Evolutionary conservation across 768 basidiomycete genomes (phyloP), one percentile per base, ranked within the genome.

Genomic region (Amanita rubescens): DNA sequence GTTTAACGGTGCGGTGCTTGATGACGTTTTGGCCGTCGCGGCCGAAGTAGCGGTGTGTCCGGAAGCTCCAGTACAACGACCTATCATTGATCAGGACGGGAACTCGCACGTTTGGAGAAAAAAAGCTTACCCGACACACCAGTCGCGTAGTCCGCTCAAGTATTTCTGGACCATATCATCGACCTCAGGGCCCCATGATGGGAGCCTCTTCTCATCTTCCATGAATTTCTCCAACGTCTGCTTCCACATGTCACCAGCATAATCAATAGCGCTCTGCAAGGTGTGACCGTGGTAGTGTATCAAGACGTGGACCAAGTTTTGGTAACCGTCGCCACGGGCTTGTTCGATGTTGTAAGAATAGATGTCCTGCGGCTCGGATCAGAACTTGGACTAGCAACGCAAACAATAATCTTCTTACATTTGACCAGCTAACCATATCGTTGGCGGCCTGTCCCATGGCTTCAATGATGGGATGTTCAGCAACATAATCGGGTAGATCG

Each of bases 351-450:
- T 86, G 66, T 84, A 89, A 1, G 85, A 88, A 62, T 84, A 83
- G 33, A 87, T 82, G 57, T 87, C 86, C 85, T 86, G 54, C 3
- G 27, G 33, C 33, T 42, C 45, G 17, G 52, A 53, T 41, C 56
- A 58, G 44, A 48, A 50, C 17, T n/a, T n/a, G 19, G 30, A 30
- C 37, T 44, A 46, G 33, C 33, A 39, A 55, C 30, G 19, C 34
- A 34, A 55, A 27, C 30, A 10, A 45, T 19, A 43, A 45, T 53
- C 41, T 42, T 43, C 80, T 61, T 65, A 87, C 87, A 62, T 90
- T 90, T 17, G 87, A 87, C 86, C 85, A 88, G n/a, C 85, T 81
- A 51, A 90, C 84, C 51, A 90, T 72, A 59, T 90, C 88, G 55
- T 90, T 90, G 17, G 87, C 75, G 17, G 79, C 76, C 61, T 87